Base-by-base conservation (phyloP, 768 basidiomycete species). In the Tulasnella sp. region DNA sequence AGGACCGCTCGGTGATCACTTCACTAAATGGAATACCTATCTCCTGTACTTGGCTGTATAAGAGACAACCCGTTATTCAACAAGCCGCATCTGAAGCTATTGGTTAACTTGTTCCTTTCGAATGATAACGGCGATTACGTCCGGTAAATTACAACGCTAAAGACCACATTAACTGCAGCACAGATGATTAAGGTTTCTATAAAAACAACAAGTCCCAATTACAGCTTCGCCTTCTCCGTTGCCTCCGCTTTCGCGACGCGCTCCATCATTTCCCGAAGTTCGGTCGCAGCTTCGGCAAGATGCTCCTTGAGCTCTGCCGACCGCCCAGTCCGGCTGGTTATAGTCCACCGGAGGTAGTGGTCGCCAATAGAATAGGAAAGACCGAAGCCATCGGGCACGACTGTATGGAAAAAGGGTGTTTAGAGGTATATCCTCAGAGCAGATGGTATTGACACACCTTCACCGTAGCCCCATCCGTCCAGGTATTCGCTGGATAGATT, bases 391-490 rank as follows among this genome's bases (percentile, higher is more conserved):
- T 94, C 89, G 0, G 81, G 76, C 0, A 96, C 92, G 27, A 98
- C 93, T 86, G 59, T 40, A 36, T 11, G 41, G 15, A 32, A 14
- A 27, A 9, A 40, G 11, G 19, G 2, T n/a, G 27, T 36, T 54
- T 29, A 54, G 52, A 21, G 12, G 50, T 19, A 35, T 21, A 17
- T 7, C 34, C 15, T 14, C 17, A 49, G 17, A 42, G 17, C 32
- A 35, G 60, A 34, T 29, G 21, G 57, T 23, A 34, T 29, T 34
- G 17, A 69, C 77, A 62, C 58, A 88, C 87, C 87, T 77, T 94
- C 89, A 6, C 92, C 91, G 66, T 97, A 97, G 12, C 94, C 96
- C 94, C 94, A 98, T 19, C 91, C 91, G 63, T 93, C 88, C 32
- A 99, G 73, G 68, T 77, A 92, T 49, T 74, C 75, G 41, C 80